These are phyloP conservation scores for Cryptococcus amylolentus DNA, from an alignment of 1,284 basidiomycete genomes.

Conservation along the genomic window DNA sequence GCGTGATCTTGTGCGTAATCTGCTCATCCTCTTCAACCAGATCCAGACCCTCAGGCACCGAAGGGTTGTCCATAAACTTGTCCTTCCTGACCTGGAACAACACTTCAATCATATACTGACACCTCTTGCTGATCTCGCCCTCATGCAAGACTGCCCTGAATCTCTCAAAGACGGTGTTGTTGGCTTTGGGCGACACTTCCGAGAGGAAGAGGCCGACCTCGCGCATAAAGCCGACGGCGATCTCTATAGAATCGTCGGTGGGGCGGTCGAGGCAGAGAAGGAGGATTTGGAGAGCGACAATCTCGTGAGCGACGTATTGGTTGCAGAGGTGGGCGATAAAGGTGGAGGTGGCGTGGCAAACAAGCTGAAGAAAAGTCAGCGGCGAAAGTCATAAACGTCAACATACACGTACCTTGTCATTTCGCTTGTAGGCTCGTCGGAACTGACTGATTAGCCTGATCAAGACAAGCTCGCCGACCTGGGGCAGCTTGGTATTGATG, in stretches of 20 bases:
- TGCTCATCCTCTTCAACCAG: conserved; percentile 96
- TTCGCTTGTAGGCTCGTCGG: conserved; percentile 88
- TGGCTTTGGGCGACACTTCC: conserved; percentile 92
- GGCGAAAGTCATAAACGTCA: neutral
- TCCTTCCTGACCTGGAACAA: conserved; percentile 97
- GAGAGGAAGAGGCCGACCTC: conserved; percentile 94
- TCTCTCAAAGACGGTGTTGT: conserved; percentile 86
- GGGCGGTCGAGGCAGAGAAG: conserved; percentile 90
- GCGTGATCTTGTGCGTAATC: conserved; percentile 86
- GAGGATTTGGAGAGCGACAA: conserved; percentile 91
- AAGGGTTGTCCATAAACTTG: conserved; percentile 97
- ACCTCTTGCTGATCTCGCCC: conserved; percentile 87
- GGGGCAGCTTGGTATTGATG: conserved; percentile 95
- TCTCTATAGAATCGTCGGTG: conserved; percentile 96
- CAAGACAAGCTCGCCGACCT: conserved; percentile 88
- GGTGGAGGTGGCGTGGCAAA: conserved; percentile 89
- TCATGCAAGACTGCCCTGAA: conserved; percentile 97
- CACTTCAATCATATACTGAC: conserved; percentile 99
- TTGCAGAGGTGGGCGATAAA: conserved; percentile 98
- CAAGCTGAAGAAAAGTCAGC: conserved; percentile 56
- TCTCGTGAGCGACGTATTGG: conserved; percentile 89
- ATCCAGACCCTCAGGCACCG: conserved; percentile 87
- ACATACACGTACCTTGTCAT: conserved; percentile 79
- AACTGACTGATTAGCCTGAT: conserved; percentile 91
- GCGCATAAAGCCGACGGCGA: conserved; percentile 94